Percentiles rank a stretch among this genome's conserved stretches.
phyloP scores from a whole-genome alignment of 2,329 filamentous ascomycete species.

The Neurospora sp. region DNA sequence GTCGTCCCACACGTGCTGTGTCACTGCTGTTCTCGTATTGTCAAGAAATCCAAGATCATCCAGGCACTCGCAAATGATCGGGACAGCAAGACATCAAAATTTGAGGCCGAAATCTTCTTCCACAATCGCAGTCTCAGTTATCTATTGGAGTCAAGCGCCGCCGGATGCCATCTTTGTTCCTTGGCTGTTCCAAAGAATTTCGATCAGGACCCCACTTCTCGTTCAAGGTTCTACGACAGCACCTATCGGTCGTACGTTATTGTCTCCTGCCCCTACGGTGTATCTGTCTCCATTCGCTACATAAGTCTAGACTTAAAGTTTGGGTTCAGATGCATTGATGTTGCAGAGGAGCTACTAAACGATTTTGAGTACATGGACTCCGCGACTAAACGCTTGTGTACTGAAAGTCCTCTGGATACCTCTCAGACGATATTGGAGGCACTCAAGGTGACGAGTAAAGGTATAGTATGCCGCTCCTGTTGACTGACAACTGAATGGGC shows the following conservation, averaged over 20 bases:
- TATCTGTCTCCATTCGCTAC: too few relatives aligned
- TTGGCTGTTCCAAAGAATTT: not conserved
- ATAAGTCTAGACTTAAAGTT: too few relatives aligned
- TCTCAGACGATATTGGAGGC: too few relatives aligned
- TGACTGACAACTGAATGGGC: too few relatives aligned
- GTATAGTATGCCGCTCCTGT: too few relatives aligned
- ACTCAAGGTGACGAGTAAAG: too few relatives aligned
- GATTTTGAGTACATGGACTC: not conserved
- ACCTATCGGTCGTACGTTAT: too few relatives aligned
- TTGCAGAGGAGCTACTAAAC: not conserved
- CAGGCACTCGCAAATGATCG: not conserved
- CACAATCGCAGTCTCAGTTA: not conserved
- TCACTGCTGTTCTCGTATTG: not conserved
- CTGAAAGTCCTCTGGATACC: too few relatives aligned
- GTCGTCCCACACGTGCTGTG: not conserved
- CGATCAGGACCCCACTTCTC: too few relatives aligned
- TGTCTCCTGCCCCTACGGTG: too few relatives aligned
- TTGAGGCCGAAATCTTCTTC: not conserved
- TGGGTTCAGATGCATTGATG: not conserved
- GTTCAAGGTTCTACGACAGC: too few relatives aligned
- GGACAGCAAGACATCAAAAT: too few relatives aligned
- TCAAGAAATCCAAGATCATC: not conserved
- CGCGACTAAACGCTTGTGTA: not conserved
- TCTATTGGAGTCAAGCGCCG: not conserved
- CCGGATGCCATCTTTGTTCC: not conserved